These are phyloP conservation scores for Chiua virens DNA, from an alignment of 768 basidiomycete species.

Conservation along the genomic window DNA sequence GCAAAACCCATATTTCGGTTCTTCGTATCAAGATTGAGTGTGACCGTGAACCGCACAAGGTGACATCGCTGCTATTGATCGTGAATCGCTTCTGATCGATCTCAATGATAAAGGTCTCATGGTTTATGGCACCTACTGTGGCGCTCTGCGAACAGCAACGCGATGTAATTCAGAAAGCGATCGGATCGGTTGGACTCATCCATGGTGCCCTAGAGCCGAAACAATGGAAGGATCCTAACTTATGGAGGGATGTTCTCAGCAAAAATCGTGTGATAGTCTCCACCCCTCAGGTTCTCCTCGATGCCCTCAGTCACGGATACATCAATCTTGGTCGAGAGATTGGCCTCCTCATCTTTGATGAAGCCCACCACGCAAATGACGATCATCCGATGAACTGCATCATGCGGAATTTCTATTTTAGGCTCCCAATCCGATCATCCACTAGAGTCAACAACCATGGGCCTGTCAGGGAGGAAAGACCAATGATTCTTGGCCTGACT, in stretches of 20 bases:
- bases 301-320: conserved; percentile 74
- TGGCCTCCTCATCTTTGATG: conserved; percentile 71
- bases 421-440: conserved; percentile 38
- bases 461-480: conserved; percentile 41
- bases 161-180: conserved; percentile 50
- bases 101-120: conserved; percentile 57
- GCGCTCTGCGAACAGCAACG: conserved; percentile 72
- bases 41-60: conserved; percentile 62
- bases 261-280: conserved; percentile 67
- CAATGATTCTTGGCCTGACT: conserved; percentile 74
- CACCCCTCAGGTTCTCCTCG: conserved; percentile 76
- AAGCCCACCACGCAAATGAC: conserved; percentile 76
- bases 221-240: conserved; percentile 63
- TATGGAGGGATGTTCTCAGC: conserved; percentile 59
- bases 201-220: conserved; percentile 71
- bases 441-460: conserved; percentile 16
- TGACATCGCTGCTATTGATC: conserved; percentile 23
- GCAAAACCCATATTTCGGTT: conserved; percentile 78
- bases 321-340: conserved; percentile 60
- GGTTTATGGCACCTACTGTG: conserved; percentile 81
- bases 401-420: conserved; percentile 73
- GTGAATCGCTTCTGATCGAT: not conserved
- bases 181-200: conserved; percentile 66
- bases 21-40: conserved; percentile 68
- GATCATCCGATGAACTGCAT: conserved; percentile 76